These are phyloP conservation scores for Tilletia indica DNA, from an alignment of 1,284 basidiomycete species.

Conservation along the genomic window DNA sequence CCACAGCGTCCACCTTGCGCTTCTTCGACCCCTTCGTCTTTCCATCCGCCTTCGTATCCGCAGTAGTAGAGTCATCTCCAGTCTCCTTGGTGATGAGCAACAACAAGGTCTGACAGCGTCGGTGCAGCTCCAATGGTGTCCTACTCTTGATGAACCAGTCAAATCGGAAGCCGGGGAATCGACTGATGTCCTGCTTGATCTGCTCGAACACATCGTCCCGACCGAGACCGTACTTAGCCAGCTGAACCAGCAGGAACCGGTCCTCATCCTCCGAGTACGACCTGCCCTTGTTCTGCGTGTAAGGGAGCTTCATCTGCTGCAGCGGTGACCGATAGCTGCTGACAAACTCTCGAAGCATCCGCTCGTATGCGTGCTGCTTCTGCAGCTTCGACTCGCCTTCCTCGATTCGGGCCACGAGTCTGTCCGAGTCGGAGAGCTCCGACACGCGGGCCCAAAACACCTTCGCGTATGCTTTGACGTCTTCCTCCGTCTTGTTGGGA, in stretches of 20 bases:
- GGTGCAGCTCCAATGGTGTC: slow-evolving; percentile 82
- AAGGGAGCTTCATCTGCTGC: slow-evolving; percentile 48
- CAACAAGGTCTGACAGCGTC: slow-evolving; percentile 84
- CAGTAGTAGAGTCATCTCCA: slow-evolving; percentile 58
- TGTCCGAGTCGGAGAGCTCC: slow-evolving; percentile 63
- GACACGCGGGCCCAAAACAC: slow-evolving; percentile 89
- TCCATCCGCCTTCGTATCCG: slow-evolving; percentile 60
- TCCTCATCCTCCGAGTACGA: slow-evolving; percentile 96
- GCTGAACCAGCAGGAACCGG: slow-evolving; percentile 84
- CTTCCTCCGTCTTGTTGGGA: slow-evolving; percentile 69
- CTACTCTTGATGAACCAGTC: slow-evolving; percentile 99
- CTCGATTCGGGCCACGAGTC: slow-evolving; percentile 48
- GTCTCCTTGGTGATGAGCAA: slow-evolving; percentile 83
- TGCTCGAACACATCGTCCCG: slow-evolving; percentile 89
- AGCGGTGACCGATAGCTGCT: slow-evolving; percentile 36
- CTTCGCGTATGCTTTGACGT: slow-evolving; percentile 76
- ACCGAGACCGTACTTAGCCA: slow-evolving; percentile 88
- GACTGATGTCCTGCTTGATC: slow-evolving; percentile 93
- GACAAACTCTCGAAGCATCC: slow-evolving; percentile 40
- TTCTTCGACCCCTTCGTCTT: not conserved
- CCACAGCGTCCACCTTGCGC: slow-evolving; percentile 14
- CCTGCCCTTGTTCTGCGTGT: slow-evolving; percentile 66
- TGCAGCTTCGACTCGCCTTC: slow-evolving; percentile 49
- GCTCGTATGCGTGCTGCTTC: slow-evolving; percentile 46
- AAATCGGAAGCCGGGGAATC: slow-evolving; percentile 89